Conservation (phyloP, 192 early-diverging fungal species). For the Podila verticillata region DNA sequence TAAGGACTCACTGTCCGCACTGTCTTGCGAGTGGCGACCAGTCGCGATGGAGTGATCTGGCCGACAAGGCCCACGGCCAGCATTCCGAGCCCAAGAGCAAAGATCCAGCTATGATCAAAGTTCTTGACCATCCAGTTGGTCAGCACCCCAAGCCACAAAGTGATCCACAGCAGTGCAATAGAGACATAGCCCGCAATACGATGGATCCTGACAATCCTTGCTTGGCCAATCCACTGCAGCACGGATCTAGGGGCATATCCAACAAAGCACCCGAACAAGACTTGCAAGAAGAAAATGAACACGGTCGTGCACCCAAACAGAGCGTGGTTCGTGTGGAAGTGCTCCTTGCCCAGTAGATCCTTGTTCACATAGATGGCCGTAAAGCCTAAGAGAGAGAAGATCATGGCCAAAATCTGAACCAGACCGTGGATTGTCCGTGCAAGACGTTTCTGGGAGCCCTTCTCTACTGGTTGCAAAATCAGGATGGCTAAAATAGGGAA, state of each 20-base stretch:
- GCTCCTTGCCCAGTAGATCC: conserved; percentile 18
- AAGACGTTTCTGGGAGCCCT: neutral
- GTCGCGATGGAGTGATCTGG: conserved; percentile 29
- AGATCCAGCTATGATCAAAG: conserved; percentile 40
- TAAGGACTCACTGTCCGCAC: no score
- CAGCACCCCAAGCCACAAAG: conserved; percentile 28
- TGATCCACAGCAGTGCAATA: conserved; percentile 27
- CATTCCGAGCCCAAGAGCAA: conserved; percentile 34
- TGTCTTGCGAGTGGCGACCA: neutral
- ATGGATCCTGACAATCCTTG: conserved; percentile 30
- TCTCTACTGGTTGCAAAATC: conserved; percentile 33
- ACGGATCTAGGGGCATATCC: conserved; percentile 27
- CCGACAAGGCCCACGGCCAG: conserved; percentile 31
- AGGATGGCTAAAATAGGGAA: conserved; percentile 16
- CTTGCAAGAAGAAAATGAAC: conserved; percentile 28
- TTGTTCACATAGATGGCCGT: conserved; percentile 37
- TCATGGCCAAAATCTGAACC: conserved; percentile 21
- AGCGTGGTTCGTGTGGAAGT: conserved; percentile 43
- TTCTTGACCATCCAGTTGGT: conserved; percentile 46
- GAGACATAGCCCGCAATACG: conserved; percentile 37
- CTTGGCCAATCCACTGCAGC: conserved; percentile 21
- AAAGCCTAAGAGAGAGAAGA: conserved; percentile 26
- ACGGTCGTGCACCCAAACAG: conserved; percentile 20
- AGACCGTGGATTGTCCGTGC: conserved; percentile 24
- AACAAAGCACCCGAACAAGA: conserved; percentile 27